A percentile compares a stretch with the other conserved stretches of the same genome.
Conservation (phyloP, 2,329 filamentous ascomycete genomes). For the Diaporthe sp. region DNA sequence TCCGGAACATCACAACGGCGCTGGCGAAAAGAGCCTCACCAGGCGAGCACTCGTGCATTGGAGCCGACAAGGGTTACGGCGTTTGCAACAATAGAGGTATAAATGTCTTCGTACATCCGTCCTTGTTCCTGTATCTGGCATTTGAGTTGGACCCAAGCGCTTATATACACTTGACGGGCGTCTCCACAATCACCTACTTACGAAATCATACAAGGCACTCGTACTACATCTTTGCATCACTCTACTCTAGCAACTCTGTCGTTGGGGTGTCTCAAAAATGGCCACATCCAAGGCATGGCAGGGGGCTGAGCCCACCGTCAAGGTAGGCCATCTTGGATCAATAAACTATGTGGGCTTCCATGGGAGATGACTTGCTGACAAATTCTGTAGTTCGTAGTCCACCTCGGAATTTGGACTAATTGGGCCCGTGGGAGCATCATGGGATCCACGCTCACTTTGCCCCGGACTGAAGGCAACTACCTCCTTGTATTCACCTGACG, state of each 20-base stretch:
- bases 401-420: constrained; percentile 50
- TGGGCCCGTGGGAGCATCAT: constrained; percentile 48
- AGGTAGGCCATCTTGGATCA: neutral
- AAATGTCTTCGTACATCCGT: too few relatives aligned
- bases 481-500: constrained; percentile 51
- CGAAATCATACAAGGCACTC: neutral
- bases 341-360: neutral
- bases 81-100: too few relatives aligned
- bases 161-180: too few relatives aligned
- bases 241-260: neutral
- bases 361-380: neutral
- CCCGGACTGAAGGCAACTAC: constrained; percentile 47
- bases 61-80: too few relatives aligned
- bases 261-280: neutral
- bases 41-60: too few relatives aligned
- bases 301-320: neutral
- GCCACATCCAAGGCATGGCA: neutral
- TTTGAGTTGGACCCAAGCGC: too few relatives aligned
- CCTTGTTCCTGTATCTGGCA: too few relatives aligned
- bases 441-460: constrained; percentile 51
- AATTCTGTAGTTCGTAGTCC: constrained; percentile 34
- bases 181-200: too few relatives aligned
- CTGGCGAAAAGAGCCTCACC: too few relatives aligned
- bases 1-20: too few relatives aligned
- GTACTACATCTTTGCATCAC: neutral